phyloP scores from a whole-genome alignment of 129 eudicot species.

The Solidago caesia region DNA sequence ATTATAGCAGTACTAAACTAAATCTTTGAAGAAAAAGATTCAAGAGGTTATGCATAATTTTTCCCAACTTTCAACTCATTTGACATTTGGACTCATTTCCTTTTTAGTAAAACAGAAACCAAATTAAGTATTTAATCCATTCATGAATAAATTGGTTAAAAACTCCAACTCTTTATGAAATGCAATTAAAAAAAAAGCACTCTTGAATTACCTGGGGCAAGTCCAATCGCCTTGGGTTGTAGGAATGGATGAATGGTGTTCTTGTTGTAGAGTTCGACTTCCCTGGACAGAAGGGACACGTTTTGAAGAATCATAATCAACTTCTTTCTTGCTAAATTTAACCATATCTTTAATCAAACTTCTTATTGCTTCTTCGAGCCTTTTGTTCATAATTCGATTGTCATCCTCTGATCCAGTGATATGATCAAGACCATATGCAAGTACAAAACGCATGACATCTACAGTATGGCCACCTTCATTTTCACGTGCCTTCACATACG shows the following conservation, averaged over 20 bases:
- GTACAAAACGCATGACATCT: constrained; percentile 74
- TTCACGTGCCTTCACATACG: constrained; percentile 53
- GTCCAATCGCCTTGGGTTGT: constrained; percentile 50
- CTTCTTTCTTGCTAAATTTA: constrained; percentile 36
- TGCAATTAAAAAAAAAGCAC: neutral
- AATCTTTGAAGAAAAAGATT: neutral
- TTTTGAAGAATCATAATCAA: constrained; percentile 19
- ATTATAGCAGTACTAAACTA: neutral
- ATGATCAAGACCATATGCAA: constrained; percentile 61
- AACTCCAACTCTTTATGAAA: neutral
- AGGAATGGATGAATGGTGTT: constrained; percentile 25
- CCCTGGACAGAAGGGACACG: constrained; percentile 19
- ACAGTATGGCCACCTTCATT: constrained; percentile 62
- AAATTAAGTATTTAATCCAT: neutral
- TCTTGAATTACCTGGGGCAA: constrained; percentile 56
- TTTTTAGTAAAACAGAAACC: neutral
- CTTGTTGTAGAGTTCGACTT: constrained; percentile 33
- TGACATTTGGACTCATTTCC: neutral
- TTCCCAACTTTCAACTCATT: neutral
- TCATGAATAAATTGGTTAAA: neutral
- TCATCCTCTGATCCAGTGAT: constrained; percentile 33
- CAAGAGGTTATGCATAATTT: neutral
- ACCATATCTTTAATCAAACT: constrained; percentile 59
- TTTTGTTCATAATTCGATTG: constrained; percentile 45
- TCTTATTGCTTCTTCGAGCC: constrained; percentile 53